These are phyloP conservation scores for Blastomyces parvus DNA, from an alignment of 2,329 filamentous ascomycete species.

Conservation along the genomic window DNA sequence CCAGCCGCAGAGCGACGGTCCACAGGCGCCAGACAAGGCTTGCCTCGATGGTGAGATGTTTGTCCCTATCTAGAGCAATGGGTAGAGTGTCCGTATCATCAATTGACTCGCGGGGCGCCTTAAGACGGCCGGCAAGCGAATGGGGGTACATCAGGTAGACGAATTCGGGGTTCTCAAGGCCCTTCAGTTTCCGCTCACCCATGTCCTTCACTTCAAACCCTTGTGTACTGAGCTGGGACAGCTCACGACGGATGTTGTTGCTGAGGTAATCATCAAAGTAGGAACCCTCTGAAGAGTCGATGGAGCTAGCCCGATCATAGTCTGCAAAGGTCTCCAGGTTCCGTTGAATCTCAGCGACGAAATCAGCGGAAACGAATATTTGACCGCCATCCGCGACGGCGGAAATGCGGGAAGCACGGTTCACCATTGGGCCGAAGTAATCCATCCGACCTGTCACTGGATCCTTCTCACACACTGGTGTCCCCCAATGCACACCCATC, in stretches of 20 bases:
- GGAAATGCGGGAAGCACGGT: slow-evolving; percentile 88
- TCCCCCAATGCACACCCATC: slow-evolving; percentile 96
- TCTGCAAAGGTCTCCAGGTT: slow-evolving; percentile 86
- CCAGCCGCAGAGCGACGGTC: slow-evolving; percentile 77
- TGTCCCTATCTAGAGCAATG: slow-evolving; percentile 53
- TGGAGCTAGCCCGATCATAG: slow-evolving; percentile 59
- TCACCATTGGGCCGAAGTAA: slow-evolving; percentile 99
- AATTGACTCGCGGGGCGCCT: slow-evolving; percentile 39
- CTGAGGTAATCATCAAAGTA: slow-evolving; percentile 66
- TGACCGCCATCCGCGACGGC: slow-evolving; percentile 92
- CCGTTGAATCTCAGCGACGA: slow-evolving; percentile 89
- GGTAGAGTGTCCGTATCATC: slow-evolving; percentile 42
- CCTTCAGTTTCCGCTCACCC: slow-evolving; percentile 90
- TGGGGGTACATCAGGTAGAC: slow-evolving; percentile 95
- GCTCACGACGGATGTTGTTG: slow-evolving; percentile 73
- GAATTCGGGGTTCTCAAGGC: slow-evolving; percentile 91
- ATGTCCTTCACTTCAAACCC: slow-evolving; percentile 96
- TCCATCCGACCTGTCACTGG: slow-evolving; percentile 98
- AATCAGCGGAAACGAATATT: slow-evolving; percentile 93
- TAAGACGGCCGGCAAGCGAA: slow-evolving; percentile 62
- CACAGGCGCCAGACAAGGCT: slow-evolving; percentile 82
- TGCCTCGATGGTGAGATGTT: slow-evolving; percentile 66
- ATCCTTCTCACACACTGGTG: slow-evolving; percentile 88
- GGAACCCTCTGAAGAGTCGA: slow-evolving; percentile 58
- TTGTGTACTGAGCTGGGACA: slow-evolving; percentile 76